Evolutionary conservation across 2,329 filamentous ascomycete genomes (phyloP).

Genomic region (Helminthosporium solani): DNA sequence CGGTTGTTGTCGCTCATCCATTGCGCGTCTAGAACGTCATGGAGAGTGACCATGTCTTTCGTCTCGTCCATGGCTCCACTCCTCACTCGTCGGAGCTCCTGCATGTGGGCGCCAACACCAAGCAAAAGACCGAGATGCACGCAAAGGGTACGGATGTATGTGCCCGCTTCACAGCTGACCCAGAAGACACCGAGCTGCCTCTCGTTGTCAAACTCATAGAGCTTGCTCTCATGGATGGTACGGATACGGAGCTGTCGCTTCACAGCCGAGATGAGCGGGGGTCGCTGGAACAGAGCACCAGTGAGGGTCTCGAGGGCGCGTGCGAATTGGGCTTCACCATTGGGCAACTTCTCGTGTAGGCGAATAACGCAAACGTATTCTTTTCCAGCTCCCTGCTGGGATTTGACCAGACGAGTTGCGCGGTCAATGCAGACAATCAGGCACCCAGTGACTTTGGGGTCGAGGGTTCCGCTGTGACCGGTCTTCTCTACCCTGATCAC

Average conservation of each 20-base stretch:
- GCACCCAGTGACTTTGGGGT: conserved; percentile 96
- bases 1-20: conserved; percentile 94
- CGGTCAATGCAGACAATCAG: conserved; percentile 95
- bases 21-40: conserved; percentile 94
- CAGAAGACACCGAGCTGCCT: conserved; percentile 97
- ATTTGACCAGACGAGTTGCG: conserved; percentile 96
- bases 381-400: conserved; percentile 97
- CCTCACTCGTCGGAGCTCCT: conserved; percentile 91
- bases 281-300: conserved; percentile 94
- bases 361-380: conserved; percentile 97
- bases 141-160: conserved; percentile 97
- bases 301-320: conserved; percentile 94
- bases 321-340: conserved; percentile 88
- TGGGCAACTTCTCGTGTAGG: conserved; percentile 91
- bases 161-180: conserved; percentile 98
- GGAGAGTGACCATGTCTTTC: conserved; percentile 85
- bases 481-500: conserved; percentile 80
- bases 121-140: conserved; percentile 80
- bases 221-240: conserved; percentile 95
- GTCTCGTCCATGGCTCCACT: conserved; percentile 94
- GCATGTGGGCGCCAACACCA: conserved; percentile 94
- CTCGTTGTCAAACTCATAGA: conserved; percentile 96
- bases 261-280: conserved; percentile 95
- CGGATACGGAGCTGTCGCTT: conserved; percentile 98
- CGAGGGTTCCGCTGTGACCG: conserved; percentile 95